Evolutionary conservation across 495 filamentous ascomycete species (phyloP).

Genomic region (Chaetomium fimeti): DNA sequence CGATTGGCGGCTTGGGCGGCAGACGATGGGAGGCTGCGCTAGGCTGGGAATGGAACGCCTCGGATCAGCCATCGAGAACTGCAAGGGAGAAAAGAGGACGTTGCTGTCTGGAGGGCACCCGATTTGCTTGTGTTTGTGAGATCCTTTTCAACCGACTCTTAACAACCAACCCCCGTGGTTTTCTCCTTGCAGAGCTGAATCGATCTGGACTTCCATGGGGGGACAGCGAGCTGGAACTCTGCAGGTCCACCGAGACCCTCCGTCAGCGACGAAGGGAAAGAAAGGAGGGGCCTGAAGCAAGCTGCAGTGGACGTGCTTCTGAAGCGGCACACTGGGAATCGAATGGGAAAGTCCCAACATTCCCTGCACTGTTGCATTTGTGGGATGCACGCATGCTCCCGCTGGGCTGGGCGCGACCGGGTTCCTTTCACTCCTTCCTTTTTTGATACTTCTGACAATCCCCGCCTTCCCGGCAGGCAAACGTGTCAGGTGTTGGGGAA

Average conservation of each 20-base stretch:
- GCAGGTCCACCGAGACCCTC: too few species aligned
- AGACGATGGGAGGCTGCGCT: neutral
- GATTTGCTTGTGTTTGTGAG: too few species aligned
- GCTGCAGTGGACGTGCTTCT: too few species aligned
- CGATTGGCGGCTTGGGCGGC: neutral
- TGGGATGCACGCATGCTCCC: neutral
- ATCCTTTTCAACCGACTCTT: neutral
- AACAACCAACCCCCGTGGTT: neutral
- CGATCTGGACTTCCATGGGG: too few species aligned
- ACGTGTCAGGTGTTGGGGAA: neutral
- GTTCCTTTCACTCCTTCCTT: conserved; percentile 5
- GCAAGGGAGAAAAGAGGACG: neutral
- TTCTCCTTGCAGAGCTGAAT: too few species aligned
- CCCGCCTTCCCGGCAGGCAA: neutral
- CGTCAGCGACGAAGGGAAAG: neutral
- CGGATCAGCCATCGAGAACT: neutral
- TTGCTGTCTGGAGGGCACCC: too few species aligned
- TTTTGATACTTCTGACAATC: neutral
- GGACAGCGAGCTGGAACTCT: too few species aligned
- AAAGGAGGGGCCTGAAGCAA: neutral
- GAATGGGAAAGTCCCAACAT: neutral
- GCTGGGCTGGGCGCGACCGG: conserved; percentile 1
- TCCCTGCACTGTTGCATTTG: neutral
- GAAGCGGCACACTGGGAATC: too few species aligned
- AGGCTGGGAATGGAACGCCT: neutral